These are phyloP conservation scores for Leccinum insolens DNA, from an alignment of 1,284 basidiomycete genomes.

Conservation along the genomic window DNA sequence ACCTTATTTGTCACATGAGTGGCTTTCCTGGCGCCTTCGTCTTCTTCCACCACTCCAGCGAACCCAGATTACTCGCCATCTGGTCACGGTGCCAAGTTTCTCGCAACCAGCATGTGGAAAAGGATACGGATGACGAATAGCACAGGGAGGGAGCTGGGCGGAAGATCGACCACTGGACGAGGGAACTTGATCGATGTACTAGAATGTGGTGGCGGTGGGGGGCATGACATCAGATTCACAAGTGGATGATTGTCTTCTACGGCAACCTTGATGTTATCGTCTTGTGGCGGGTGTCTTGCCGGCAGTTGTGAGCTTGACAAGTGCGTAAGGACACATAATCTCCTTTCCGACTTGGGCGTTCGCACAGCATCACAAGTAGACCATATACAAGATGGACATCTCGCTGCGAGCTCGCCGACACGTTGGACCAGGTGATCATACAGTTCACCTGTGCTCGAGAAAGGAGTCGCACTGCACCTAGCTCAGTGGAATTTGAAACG, in stretches of 20 bases:
- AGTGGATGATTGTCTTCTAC: conserved; percentile 57
- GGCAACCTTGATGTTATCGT: conserved; percentile 68
- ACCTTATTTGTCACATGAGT: neutral
- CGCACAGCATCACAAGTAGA: conserved; percentile 55
- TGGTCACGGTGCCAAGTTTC: conserved; percentile 68
- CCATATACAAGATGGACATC: conserved; percentile 64
- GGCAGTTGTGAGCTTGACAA: conserved; percentile 51
- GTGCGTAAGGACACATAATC: conserved; percentile 69
- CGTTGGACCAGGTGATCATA: conserved; percentile 70
- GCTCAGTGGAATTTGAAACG: conserved; percentile 74
- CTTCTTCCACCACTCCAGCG: conserved; percentile 71
- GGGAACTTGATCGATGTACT: conserved; percentile 57
- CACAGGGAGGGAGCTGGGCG: conserved; percentile 72
- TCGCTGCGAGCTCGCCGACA: conserved; percentile 44
- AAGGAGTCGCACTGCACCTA: conserved; percentile 52
- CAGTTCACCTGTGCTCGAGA: conserved; percentile 57
- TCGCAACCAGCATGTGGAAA: conserved; percentile 69
- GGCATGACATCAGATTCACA: conserved; percentile 61
- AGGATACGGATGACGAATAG: conserved; percentile 75
- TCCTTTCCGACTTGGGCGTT: conserved; percentile 52
- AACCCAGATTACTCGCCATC: conserved; percentile 84
- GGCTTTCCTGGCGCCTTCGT: conserved; percentile 48
- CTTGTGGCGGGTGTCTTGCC: conserved; percentile 63
- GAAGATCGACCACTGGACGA: conserved; percentile 62
- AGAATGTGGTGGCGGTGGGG: conserved; percentile 62